Evolutionary conservation across 495 filamentous ascomycete species (phyloP).

Genomic region (Podospora appendiculata): DNA sequence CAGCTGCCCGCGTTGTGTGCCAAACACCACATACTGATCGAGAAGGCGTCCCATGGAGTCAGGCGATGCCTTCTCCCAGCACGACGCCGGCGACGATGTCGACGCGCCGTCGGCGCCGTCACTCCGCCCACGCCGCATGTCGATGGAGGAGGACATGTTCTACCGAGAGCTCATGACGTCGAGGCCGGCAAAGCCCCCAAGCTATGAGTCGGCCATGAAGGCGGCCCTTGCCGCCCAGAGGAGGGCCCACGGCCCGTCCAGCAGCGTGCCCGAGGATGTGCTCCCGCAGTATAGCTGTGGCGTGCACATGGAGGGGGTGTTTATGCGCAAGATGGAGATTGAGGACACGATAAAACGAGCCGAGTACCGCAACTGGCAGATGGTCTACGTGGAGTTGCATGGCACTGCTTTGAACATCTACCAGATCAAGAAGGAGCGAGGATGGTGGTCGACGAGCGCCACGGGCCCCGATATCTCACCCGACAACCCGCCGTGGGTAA

Average conservation of each 20-base stretch:
- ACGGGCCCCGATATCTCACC: constrained; percentile 25
- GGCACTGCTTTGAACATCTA: constrained; percentile 55
- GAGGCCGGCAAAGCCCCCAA: constrained; percentile 26
- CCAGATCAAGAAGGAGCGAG: constrained; percentile 37
- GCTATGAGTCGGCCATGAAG: constrained; percentile 29
- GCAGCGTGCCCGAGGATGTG: constrained; percentile 20
- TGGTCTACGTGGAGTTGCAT: constrained; percentile 48
- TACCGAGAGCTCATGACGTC: constrained; percentile 28
- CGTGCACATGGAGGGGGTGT: constrained; percentile 42
- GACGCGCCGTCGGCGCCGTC: constrained; percentile 12
- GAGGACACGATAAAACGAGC: constrained; percentile 46
- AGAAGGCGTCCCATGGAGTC: constrained; percentile 18
- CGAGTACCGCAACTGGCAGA: constrained; percentile 45
- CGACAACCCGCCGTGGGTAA: constrained; percentile 36
- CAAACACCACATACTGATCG: neutral
- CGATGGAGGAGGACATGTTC: constrained; percentile 32
- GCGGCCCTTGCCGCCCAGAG: constrained; percentile 23
- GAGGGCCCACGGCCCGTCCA: constrained; percentile 12
- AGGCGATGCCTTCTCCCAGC: constrained; percentile 27
- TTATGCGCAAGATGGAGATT: constrained; percentile 52
- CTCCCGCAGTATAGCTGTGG: constrained; percentile 50
- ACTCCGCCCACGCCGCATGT: constrained; percentile 27
- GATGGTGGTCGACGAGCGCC: constrained; percentile 25
- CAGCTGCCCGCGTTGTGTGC: neutral
- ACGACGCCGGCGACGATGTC: constrained; percentile 8